Base-by-base conservation (phyloP, 176 grass and related monocot species). In the Tillandsia fasciculata region DNA sequence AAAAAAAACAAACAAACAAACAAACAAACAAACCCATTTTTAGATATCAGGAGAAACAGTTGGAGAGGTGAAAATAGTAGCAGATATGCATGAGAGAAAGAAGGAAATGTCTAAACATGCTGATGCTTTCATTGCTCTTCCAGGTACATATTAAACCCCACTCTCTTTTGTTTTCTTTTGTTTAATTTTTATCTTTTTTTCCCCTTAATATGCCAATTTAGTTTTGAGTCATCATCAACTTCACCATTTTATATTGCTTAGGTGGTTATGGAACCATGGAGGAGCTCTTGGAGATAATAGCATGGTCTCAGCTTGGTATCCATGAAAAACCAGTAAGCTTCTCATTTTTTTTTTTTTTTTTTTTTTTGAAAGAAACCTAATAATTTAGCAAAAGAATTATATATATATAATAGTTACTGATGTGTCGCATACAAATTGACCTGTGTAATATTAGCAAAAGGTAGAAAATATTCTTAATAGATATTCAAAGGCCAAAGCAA, bases 191-290 rank as follows among this genome's bases (percentile, higher is more conserved):
- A 59, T 14, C 8, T 68, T 17, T 20, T 28, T 14, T 28, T 51
- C 27, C 15, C 9, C 8, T 48, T 63, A n/a, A 69, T 23, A 27
- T n/a, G 56, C 24, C 70, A 72, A 47, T 42, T 68, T 18, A 20
- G 47, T 51, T 20, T 70, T 50, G 33, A 42, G 33, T 70, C n/a
- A 48, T 48, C 67, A 18, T 70, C 11, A 67, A 20, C 33, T 42
- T 42, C 33, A 70, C 47, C n/a, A 70, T 50, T 68, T 7, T 68
- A 17, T n/a, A 42, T 70, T 48, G 18, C 14, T 52, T 51, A 96
- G 93, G 93, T 69, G 93, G 93, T 59, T 96, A 92, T 71, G 93
- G 93, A 69, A 96, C 93, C 18, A 90, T 96, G 68, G 93, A 96
- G 74, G 93, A 96, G 67, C 81, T 96, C 73, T 50, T 96, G 76